Conservation (phyloP, 306 rosid genomes). For the Cucurbita argyrosperma region DNA sequence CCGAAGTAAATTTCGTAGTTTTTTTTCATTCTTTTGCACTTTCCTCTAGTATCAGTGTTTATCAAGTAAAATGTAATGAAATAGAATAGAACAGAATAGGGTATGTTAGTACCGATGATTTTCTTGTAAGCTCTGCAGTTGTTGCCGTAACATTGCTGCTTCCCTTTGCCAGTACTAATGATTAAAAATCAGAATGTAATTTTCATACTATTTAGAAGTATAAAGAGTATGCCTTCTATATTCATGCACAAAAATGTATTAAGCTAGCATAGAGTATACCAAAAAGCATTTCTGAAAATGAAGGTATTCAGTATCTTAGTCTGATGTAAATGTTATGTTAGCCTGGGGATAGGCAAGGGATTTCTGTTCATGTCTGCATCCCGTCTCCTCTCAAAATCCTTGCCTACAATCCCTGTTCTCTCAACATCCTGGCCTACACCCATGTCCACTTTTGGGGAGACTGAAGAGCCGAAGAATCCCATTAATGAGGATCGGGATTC, state of each 20-base stretch:
- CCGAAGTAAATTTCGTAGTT: background rate
- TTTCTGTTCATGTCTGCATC: background rate
- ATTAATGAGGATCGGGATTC: background rate
- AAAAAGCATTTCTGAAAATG: background rate
- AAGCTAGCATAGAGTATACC: background rate
- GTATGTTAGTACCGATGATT: constrained; percentile 35
- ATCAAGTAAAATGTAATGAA: background rate
- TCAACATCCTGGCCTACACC: background rate
- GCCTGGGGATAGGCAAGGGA: background rate
- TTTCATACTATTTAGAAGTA: background rate
- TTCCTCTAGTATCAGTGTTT: background rate
- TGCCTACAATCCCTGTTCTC: background rate
- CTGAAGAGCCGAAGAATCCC: background rate
- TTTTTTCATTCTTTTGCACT: background rate
- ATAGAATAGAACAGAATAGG: background rate
- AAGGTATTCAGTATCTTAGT: background rate
- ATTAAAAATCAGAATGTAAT: constrained; percentile 3
- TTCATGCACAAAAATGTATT: background rate
- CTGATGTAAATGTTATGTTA: background rate
- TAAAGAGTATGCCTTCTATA: background rate
- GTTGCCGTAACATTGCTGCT: constrained; percentile 54
- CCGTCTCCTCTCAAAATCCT: background rate
- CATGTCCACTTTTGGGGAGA: background rate
- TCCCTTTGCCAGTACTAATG: constrained; percentile 76
- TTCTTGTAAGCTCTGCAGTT: constrained; percentile 60